Conservation (phyloP, 129 eudicot genomes). For the Artemisia tridentata region DNA sequence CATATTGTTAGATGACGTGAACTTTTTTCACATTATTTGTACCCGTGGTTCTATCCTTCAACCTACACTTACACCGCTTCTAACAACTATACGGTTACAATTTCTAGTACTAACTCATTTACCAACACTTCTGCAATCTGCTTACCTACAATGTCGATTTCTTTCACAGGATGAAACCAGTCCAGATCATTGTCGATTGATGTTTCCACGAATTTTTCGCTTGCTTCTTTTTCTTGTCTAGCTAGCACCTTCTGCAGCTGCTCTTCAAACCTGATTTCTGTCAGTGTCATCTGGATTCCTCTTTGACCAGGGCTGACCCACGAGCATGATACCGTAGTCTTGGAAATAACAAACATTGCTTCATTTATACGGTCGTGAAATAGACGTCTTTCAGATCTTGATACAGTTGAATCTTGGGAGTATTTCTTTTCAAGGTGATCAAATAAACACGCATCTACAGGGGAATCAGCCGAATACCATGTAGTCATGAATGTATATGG, state of each 20-base stretch:
- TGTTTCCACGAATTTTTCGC: conserved; percentile 27
- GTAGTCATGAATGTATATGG: conserved; percentile 35
- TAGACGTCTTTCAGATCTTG: conserved; percentile 54
- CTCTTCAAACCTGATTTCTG: conserved; percentile 34
- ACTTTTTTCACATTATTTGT: conserved; percentile 18
- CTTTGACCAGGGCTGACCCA: conserved; percentile 40
- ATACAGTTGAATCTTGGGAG: conserved; percentile 37
- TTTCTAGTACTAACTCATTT: conserved; percentile 62
- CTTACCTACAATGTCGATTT: conserved; percentile 47
- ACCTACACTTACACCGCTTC: conserved; percentile 34
- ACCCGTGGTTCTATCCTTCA: conserved; percentile 27
- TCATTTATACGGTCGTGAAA: conserved; percentile 58
- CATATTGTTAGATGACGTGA: neutral
- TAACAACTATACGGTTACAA: conserved; percentile 30
- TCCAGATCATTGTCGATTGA: conserved; percentile 44
- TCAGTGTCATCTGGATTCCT: conserved; percentile 31
- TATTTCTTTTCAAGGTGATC: conserved; percentile 77
- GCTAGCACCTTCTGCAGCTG: conserved; percentile 52
- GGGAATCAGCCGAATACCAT: conserved; percentile 51
- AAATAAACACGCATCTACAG: conserved; percentile 46
- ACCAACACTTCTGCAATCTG: conserved; percentile 61
- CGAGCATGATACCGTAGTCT: conserved; percentile 33
- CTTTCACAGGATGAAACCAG: conserved; percentile 39
- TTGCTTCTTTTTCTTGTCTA: conserved; percentile 40
- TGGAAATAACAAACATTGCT: conserved; percentile 46